Evolutionary conservation across 768 basidiomycete genomes (phyloP).

Genomic region (Podaxis sp.): DNA sequence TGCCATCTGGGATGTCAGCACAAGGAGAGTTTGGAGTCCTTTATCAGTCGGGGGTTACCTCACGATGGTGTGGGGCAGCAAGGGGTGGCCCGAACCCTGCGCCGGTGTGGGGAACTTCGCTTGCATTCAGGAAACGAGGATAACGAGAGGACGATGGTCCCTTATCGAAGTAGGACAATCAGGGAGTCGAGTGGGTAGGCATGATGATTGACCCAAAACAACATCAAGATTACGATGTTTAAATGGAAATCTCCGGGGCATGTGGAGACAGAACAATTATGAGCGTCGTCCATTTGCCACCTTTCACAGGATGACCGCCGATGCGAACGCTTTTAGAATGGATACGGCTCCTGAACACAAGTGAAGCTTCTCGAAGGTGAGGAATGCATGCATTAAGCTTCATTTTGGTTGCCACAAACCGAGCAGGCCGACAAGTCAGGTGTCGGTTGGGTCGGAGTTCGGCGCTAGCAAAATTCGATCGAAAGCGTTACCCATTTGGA

Average conservation of each 20-base stretch:
- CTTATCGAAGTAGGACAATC: conserved; percentile 8
- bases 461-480: neutral
- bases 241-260: conserved; percentile 8
- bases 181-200: neutral
- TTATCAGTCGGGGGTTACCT: neutral
- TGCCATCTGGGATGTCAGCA: neutral
- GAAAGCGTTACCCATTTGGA: neutral
- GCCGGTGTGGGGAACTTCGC: neutral
- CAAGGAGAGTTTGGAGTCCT: neutral
- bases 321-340: neutral
- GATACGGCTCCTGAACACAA: neutral
- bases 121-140: neutral
- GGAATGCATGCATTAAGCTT: neutral
- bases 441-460: neutral
- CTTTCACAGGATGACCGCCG: conserved; percentile 8
- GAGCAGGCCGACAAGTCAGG: neutral
- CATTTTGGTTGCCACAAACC: neutral
- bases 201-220: conserved; percentile 4
- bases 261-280: neutral
- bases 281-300: neutral
- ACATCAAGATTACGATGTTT: neutral
- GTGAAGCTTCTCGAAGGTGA: neutral
- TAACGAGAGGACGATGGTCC: neutral
- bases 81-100: neutral
- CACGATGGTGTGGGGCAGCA: neutral